Base-by-base conservation (phyloP, 176 grass and related monocot species). In the Cocos nucifera region DNA sequence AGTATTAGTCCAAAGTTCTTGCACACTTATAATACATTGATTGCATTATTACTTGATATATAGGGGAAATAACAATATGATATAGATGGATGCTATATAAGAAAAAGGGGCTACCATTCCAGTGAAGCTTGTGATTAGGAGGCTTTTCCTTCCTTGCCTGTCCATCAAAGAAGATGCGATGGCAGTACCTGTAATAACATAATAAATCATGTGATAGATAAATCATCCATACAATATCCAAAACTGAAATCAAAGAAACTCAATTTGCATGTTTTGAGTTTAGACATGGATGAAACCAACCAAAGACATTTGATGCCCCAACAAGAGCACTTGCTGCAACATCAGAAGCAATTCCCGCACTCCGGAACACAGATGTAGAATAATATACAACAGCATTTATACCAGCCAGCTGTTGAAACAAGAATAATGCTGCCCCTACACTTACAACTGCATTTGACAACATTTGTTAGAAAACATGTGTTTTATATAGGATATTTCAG, bases 371-470 rank as follows among this genome's bases (percentile, higher is more conserved):
- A 1, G 87, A 92, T 67, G 93, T 92, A 22, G 93, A 98, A 73
- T 98, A 98, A 75, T 98, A 98, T 57, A 98, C 93, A 68, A 98
- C 88, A 17, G 93, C 93, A 58, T 98, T 98, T 81, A 98, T 98
- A 50, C 93, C 93, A 73, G 93, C 93, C 76, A 98, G 60, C 49
- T 98, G 93, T 70, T 98, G 93, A 76, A 98, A 89, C 53, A 98
- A 82, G 73, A 98, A 98, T 57, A 98, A 67, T 71, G 88, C 84
- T 15, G 84, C 93, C 49, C 93, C 92, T 12, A 98, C 79, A 22
- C 93, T 89, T 49, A 98, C 93, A 77, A 98, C 93, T 98, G 70
- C 76, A 76, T 48, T 44, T 79, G 17, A 21, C 51, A 12, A 75
- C 50, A 64, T 66, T 53, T 48, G 61, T 72, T 51, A 83, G 57